Percentiles rank a stretch among this genome's conserved stretches.
These are phyloP conservation scores for Microbotryomycetes sp. DNA, from an alignment of 1,284 basidiomycete species.

Conservation along the genomic window DNA sequence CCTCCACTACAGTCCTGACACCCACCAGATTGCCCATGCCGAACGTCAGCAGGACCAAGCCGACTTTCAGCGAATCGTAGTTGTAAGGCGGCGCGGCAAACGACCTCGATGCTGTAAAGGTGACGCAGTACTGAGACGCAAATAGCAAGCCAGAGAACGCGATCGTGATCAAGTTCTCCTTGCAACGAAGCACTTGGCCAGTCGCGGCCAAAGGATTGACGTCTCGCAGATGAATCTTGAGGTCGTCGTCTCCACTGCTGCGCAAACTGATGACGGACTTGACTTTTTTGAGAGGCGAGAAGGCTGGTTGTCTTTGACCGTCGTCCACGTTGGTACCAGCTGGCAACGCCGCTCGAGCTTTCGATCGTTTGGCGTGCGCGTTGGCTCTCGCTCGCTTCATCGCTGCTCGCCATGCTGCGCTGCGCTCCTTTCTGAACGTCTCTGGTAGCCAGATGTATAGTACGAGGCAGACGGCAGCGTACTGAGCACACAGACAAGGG, in stretches of 20 bases:
- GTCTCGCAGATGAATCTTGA: conserved; percentile 58
- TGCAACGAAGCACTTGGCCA: conserved; percentile 45
- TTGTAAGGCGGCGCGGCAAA: conserved; percentile 54
- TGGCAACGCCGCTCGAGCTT: conserved; percentile 18
- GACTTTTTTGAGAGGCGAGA: conserved; percentile 14
- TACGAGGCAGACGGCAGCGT: conserved; percentile 20
- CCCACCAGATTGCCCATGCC: conserved; percentile 52
- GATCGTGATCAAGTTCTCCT: conserved; percentile 61
- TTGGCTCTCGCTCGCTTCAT: conserved; percentile 26
- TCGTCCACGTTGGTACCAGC: background rate
- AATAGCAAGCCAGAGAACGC: conserved; percentile 65
- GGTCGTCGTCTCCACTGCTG: conserved; percentile 36
- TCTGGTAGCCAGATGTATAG: conserved; percentile 47
- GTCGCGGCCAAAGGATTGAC: conserved; percentile 48
- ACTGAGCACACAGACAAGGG: background rate
- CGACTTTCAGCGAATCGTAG: conserved; percentile 63
- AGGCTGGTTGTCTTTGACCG: background rate
- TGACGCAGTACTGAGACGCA: conserved; percentile 57
- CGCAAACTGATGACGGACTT: conserved; percentile 14
- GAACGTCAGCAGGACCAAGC: conserved; percentile 65
- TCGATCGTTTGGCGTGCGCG: conserved; percentile 17
- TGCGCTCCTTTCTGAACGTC: conserved; percentile 73
- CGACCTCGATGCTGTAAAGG: conserved; percentile 57
- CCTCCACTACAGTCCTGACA: background rate
- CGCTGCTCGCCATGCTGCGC: conserved; percentile 49